These are phyloP conservation scores for Beauveria pseudobassiana DNA, from an alignment of 2,329 filamentous ascomycete species.

Conservation along the genomic window DNA sequence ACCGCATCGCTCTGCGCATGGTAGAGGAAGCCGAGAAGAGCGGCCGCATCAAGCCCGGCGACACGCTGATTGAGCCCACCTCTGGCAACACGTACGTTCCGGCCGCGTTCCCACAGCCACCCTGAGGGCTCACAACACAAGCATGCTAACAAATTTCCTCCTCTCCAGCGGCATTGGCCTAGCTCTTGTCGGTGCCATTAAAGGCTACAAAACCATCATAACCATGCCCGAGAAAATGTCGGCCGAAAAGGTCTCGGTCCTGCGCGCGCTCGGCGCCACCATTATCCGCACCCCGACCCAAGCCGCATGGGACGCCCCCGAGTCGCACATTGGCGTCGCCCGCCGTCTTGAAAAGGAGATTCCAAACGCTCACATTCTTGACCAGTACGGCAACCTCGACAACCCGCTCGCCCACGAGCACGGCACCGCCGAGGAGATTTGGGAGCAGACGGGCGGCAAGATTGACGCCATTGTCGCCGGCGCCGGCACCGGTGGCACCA, in stretches of 20 bases:
- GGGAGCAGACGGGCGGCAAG: constrained; percentile 78
- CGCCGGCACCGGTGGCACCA: constrained; percentile 91
- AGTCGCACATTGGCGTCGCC: constrained; percentile 95
- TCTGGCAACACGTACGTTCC: constrained; percentile 74
- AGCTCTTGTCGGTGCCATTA: constrained; percentile 87
- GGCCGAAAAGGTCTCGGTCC: constrained; percentile 90
- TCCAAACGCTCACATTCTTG: constrained; percentile 91
- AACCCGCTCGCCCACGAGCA: constrained; percentile 92
- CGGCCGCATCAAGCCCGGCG: constrained; percentile 91
- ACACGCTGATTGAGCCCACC: constrained; percentile 95
- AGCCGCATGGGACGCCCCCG: constrained; percentile 87
- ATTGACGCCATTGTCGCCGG: constrained; percentile 82
- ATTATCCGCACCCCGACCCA: constrained; percentile 97
- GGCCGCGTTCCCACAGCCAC: background rate
- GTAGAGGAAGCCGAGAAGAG: constrained; percentile 88
- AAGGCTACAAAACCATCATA: constrained; percentile 98
- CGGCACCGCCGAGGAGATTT: constrained; percentile 94
- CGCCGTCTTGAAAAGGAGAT: constrained; percentile 87
- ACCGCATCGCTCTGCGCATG: constrained; percentile 94
- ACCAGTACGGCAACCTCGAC: constrained; percentile 88
- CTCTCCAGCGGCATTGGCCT: constrained; percentile 69
- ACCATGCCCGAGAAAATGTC: constrained; percentile 99
- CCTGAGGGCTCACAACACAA: background rate
- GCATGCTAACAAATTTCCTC: background rate
- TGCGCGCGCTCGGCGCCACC: constrained; percentile 88